A percentile compares a stretch with the other conserved stretches of the same genome.
Conservation (phyloP, 495 filamentous ascomycete species). For the Talaromyces borbonicus region DNA sequence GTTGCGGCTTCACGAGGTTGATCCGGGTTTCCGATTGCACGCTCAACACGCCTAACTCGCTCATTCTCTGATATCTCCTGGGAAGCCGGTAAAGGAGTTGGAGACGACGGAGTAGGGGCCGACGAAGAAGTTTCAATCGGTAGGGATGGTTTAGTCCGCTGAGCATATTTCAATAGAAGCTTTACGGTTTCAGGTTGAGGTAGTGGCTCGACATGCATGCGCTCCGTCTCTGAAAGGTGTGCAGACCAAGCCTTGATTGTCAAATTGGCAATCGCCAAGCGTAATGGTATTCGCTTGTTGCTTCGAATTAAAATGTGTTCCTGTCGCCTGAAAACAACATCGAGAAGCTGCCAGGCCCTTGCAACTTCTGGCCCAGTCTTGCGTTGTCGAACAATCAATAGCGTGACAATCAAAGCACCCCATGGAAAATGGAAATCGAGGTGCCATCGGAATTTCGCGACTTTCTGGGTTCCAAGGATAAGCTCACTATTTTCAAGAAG, state of each 20-base stretch:
- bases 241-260: constrained; percentile 29
- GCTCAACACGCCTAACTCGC: no score
- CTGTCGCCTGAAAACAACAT: constrained; percentile 20
- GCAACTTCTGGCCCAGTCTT: constrained; percentile 18
- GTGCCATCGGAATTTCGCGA: constrained; percentile 25
- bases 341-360: constrained; percentile 26
- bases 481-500: constrained; percentile 26
- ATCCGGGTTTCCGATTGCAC: no score
- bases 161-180: constrained; percentile 2
- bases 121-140: no score
- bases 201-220: constrained; percentile 11
- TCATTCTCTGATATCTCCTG: no score
- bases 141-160: neutral
- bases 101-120: neutral
- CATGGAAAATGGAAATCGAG: constrained; percentile 31
- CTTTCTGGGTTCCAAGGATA: constrained; percentile 15
- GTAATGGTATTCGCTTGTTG: constrained; percentile 20
- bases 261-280: constrained; percentile 24
- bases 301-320: constrained; percentile 12
- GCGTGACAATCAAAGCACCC: constrained; percentile 32
- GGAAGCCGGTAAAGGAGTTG: constrained; percentile 5
- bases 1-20: no score
- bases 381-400: constrained; percentile 28
- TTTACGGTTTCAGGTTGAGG: constrained; percentile 19
- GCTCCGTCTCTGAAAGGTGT: constrained; percentile 19